Percentiles rank a stretch among this genome's conserved stretches.
Conservation (phyloP, 2,329 filamentous ascomycete genomes). For the Cryphonectria radicalis region DNA sequence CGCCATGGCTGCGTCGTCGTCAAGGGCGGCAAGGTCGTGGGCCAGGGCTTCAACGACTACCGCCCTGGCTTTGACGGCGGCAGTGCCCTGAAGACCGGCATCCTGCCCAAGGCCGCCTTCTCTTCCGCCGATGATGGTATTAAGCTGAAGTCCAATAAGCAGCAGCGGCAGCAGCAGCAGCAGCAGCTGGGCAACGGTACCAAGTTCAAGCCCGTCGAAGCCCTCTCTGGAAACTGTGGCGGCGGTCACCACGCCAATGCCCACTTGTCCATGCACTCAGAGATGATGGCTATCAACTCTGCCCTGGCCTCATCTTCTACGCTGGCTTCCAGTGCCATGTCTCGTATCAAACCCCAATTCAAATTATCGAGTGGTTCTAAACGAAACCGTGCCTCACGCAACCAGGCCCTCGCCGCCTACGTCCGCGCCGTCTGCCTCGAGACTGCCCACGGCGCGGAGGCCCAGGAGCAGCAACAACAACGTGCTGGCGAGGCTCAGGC, state of each 20-base stretch:
- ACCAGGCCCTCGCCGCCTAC: slow-evolving; percentile 48
- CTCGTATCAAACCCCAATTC: slow-evolving; percentile 53
- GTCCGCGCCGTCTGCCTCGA: slow-evolving; percentile 47
- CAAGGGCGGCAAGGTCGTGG: slow-evolving; percentile 57
- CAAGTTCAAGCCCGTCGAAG: slow-evolving; percentile 45
- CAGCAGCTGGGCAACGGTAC: slow-evolving; percentile 32
- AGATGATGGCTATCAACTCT: slow-evolving; percentile 60
- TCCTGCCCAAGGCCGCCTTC: slow-evolving; percentile 41
- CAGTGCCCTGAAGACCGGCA: slow-evolving; percentile 50
- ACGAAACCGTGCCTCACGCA: slow-evolving; percentile 49
- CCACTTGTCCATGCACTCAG: slow-evolving; percentile 55
- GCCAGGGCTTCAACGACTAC: slow-evolving; percentile 55
- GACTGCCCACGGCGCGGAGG: slow-evolving; percentile 31
- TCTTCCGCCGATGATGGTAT: slow-evolving; percentile 42
- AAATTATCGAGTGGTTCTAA: slow-evolving; percentile 54
- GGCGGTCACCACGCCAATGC: slow-evolving; percentile 45
- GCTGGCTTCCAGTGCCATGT: slow-evolving; percentile 46
- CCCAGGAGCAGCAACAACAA: slow-evolving; percentile 34
- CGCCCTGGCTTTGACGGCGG: slow-evolving; percentile 54
- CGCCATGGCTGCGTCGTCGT: slow-evolving; percentile 53
- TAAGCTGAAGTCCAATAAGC: slow-evolving; percentile 34
- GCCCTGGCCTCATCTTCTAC: slow-evolving; percentile 50
- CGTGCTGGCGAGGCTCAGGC: slow-evolving; percentile 41
- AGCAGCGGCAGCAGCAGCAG: slow-evolving; percentile 8
- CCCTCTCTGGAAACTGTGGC: slow-evolving; percentile 33